These are phyloP conservation scores for Aspergillus thermomutatus DNA, from an alignment of 2,329 filamentous ascomycete species.

Conservation along the genomic window DNA sequence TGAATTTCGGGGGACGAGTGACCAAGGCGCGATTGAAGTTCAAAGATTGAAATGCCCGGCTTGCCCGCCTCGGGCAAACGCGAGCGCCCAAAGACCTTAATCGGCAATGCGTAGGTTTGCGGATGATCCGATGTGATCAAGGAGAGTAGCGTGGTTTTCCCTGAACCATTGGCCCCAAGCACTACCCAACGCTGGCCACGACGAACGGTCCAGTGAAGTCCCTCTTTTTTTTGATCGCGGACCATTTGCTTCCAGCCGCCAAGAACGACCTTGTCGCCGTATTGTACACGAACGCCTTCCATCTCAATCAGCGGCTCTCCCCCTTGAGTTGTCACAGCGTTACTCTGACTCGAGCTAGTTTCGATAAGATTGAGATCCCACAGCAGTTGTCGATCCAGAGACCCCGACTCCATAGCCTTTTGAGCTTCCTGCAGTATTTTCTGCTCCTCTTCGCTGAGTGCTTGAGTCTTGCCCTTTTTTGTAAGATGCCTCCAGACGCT, in stretches of 20 bases:
- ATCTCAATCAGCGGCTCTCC: constrained; percentile 81
- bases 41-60: constrained; percentile 82
- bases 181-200: constrained; percentile 86
- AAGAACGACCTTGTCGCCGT: constrained; percentile 72
- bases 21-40: constrained; percentile 83
- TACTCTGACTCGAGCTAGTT: constrained; percentile 11
- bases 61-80: constrained; percentile 70
- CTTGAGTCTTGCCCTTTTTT: neutral
- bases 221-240: constrained; percentile 51
- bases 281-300: constrained; percentile 76
- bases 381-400: constrained; percentile 24
- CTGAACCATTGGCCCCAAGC: constrained; percentile 89
- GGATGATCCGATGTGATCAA: constrained; percentile 95
- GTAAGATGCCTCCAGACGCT: constrained; percentile 27
- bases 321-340: constrained; percentile 19
- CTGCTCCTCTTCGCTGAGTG: constrained; percentile 5
- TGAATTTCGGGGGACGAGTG: constrained; percentile 94
- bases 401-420: constrained; percentile 16
- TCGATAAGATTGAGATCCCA: constrained; percentile 21
- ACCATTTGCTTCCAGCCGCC: constrained; percentile 71
- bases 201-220: constrained; percentile 78
- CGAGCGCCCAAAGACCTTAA: constrained; percentile 79
- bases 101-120: constrained; percentile 84
- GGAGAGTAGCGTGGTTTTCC: constrained; percentile 91
- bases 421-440: constrained; percentile 10